Evolutionary conservation across 345 rosid species (phyloP).

Genomic region (Anastatica hierochuntica): DNA sequence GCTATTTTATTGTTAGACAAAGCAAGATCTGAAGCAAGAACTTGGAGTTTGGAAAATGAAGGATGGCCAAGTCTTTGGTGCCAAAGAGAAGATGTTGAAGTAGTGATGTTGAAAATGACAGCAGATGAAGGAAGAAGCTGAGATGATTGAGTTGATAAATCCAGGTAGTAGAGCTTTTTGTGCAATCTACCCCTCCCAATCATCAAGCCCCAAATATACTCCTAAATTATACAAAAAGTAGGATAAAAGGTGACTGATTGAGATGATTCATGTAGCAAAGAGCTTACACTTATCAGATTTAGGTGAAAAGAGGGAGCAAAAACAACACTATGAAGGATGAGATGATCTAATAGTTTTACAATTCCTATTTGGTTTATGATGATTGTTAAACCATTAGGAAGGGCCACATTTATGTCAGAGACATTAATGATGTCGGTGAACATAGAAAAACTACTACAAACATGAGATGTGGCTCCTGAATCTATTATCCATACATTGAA

Average conservation of each 20-base stretch:
- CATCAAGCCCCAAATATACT: neutral
- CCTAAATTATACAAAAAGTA: neutral
- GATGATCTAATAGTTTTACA: neutral
- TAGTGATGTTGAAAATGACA: neutral
- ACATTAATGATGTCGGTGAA: neutral
- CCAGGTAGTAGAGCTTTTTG: neutral
- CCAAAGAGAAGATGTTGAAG: neutral
- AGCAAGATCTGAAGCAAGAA: neutral
- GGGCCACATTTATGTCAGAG: neutral
- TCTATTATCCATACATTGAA: neutral
- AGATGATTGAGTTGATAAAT: neutral
- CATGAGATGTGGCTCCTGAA: neutral
- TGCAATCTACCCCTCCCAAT: neutral
- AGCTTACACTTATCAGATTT: neutral
- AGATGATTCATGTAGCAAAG: neutral
- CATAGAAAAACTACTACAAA: neutral
- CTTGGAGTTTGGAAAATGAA: neutral
- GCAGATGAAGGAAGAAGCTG: neutral
- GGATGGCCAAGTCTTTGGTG: neutral
- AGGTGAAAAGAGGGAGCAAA: neutral
- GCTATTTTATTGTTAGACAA: neutral
- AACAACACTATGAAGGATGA: neutral
- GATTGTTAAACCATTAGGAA: neutral
- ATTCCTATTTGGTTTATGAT: neutral
- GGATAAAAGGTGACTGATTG: neutral